These are phyloP conservation scores for Corynascus novoguineensis DNA, from an alignment of 495 filamentous ascomycete genomes.

Conservation along the genomic window DNA sequence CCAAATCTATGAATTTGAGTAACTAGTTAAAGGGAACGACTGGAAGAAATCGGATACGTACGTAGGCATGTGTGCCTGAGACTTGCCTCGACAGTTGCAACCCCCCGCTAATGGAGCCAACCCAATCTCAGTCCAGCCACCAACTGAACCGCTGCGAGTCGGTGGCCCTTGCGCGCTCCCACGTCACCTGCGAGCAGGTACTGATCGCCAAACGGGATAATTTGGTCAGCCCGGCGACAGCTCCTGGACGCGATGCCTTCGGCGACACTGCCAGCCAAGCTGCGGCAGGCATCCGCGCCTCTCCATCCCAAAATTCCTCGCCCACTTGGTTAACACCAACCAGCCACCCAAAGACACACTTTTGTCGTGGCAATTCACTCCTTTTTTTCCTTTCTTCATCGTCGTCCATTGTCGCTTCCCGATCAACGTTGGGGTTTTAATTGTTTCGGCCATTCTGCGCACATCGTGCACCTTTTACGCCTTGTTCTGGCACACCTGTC, in stretches of 20 bases:
- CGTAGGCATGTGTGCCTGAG: too few species aligned
- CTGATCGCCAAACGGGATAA: conserved; percentile 20
- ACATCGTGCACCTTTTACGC: conserved; percentile 2
- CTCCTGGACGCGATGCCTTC: conserved; percentile 27
- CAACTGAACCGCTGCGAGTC: background rate
- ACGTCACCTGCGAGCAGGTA: conserved; percentile 11
- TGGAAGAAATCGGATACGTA: too few species aligned
- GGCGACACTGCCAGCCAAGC: conserved; percentile 19
- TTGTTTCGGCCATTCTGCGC: background rate
- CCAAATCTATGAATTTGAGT: too few species aligned
- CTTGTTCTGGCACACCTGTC: background rate
- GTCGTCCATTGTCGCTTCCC: background rate
- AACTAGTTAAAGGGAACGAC: too few species aligned
- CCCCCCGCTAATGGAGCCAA: too few species aligned
- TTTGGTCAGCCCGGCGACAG: conserved; percentile 15
- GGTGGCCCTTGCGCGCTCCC: background rate
- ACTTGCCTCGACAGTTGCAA: too few species aligned
- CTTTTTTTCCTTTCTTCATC: background rate
- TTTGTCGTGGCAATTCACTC: background rate
- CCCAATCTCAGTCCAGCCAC: background rate
- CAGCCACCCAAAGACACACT: background rate
- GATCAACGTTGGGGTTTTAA: conserved; percentile 2
- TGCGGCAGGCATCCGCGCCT: conserved; percentile 21
- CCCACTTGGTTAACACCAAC: conserved; percentile 3
- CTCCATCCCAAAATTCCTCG: conserved; percentile 14